Base-by-base conservation (phyloP, 371 early-diverging fungal species). In the Lichtheimia ornata region DNA sequence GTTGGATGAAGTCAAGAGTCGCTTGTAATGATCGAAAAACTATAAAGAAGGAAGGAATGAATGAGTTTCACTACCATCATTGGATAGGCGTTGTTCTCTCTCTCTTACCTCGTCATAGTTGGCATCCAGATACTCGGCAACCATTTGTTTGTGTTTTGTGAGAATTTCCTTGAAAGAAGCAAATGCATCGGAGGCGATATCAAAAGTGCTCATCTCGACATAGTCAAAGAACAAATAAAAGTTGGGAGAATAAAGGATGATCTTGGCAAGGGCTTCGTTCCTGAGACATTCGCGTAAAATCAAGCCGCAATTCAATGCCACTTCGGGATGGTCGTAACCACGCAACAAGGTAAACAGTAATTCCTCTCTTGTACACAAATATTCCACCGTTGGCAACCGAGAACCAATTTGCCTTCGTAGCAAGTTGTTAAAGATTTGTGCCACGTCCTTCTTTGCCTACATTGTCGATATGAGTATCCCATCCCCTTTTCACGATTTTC, bases 101-200 rank as follows among this genome's bases (percentile, higher is more conserved):
- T 44, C 7, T 5, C 58, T 50, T 81, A 91, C 94, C 79, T 77
- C 74, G 59, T 96, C 97, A 72, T 98, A 98, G 77, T 94, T 91
- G 22, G 73, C 73, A 40, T 88, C 91, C 66, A 98, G 76, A 71
- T 95, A 98, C 27, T 90, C 88, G 40, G 95, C 91, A 1, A 97
- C 96, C 67, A 95, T 76, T 17, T 84, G 76, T 72, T 97, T 97
- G 78, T 97, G 97, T 64, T 91, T 89, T 47, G 97, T 96, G 65
- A 98, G 74, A n/a, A 95, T 83, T 71, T 98, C 98, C 79, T 95
- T 96, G 77, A 98, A 97, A 25, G 96, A 97, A 24, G 95, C 96
- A 76, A 98, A 98, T 0, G 99, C 97, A 74, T 98, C 99, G 25
- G 93, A 93, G 9, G 98, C 96, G 52, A 97, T 92, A 80, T 98